Evolutionary conservation across 495 filamentous ascomycete genomes (phyloP).

Genomic region (Xylaria sp.): DNA sequence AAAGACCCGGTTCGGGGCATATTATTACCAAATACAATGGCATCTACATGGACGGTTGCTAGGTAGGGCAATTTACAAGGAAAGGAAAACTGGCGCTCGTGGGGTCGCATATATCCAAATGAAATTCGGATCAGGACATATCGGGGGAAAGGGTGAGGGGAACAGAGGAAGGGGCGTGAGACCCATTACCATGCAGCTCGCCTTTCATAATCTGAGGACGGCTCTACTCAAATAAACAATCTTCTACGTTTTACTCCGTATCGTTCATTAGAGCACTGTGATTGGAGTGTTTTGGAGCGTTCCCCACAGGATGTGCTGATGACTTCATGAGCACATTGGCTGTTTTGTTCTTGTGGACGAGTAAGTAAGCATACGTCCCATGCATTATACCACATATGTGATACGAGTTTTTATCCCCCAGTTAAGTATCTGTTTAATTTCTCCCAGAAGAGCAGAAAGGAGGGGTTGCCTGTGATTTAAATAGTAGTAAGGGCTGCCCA

Average conservation of each 20-base stretch:
- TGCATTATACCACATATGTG: background rate
- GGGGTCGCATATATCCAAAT: conserved; percentile 20
- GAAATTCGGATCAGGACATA: conserved; percentile 12
- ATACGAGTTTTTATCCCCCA: background rate
- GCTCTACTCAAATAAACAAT: background rate
- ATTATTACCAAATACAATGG: conserved; percentile 10
- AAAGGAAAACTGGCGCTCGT: conserved; percentile 24
- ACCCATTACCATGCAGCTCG: background rate
- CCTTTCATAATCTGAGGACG: background rate
- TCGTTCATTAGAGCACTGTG: background rate
- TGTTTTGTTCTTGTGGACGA: too few species aligned
- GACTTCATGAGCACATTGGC: background rate
- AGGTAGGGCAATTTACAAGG: conserved; percentile 21
- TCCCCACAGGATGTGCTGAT: background rate
- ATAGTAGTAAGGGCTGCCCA: background rate
- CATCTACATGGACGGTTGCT: conserved; percentile 26
- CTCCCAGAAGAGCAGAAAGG: background rate
- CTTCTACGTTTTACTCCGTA: background rate
- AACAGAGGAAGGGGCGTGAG: background rate
- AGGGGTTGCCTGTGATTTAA: background rate
- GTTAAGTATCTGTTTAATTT: background rate
- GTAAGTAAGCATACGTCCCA: background rate
- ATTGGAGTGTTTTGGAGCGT: too few species aligned
- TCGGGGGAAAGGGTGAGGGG: background rate
- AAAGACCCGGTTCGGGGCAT: conserved; percentile 10